Evolutionary conservation across 2,329 filamentous ascomycete genomes (phyloP).

Genomic region (Fusarium sp.): DNA sequence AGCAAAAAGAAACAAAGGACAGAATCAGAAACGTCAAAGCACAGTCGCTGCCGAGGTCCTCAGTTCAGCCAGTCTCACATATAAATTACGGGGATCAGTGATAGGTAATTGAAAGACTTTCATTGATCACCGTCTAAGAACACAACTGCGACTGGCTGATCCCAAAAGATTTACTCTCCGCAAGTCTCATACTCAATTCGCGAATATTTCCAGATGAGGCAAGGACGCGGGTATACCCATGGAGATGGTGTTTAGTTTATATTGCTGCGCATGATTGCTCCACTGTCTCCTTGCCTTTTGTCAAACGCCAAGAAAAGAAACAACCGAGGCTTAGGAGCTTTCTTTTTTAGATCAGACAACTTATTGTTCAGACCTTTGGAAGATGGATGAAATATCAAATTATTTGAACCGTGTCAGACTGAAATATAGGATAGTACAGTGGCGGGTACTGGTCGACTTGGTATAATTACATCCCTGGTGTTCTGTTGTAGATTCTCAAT

Average conservation of each 20-base stretch:
- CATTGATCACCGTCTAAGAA: not conserved
- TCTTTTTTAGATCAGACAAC: too few relatives aligned
- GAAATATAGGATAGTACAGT: too few relatives aligned
- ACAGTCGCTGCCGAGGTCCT: not conserved
- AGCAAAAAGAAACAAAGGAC: not conserved
- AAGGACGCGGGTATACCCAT: not conserved
- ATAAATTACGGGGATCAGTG: not conserved
- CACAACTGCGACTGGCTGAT: not conserved
- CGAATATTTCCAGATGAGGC: constrained; percentile 4
- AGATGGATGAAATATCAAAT: too few relatives aligned
- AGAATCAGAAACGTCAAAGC: not conserved
- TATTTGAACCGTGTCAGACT: too few relatives aligned
- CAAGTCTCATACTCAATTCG: not conserved
- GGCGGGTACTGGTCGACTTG: too few relatives aligned
- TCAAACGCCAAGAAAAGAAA: not conserved
- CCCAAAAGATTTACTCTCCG: not conserved
- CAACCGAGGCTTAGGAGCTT: not conserved
- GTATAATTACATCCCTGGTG: too few relatives aligned
- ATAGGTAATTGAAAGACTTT: not conserved
- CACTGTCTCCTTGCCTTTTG: not conserved
- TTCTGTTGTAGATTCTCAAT: too few relatives aligned
- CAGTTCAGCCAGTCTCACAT: not conserved
- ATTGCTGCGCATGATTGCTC: not conserved
- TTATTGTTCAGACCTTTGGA: too few relatives aligned
- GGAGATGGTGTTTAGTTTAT: not conserved